Conservation (phyloP, 2,329 filamentous ascomycete species). For the Thielaviopsis ethacetica region DNA sequence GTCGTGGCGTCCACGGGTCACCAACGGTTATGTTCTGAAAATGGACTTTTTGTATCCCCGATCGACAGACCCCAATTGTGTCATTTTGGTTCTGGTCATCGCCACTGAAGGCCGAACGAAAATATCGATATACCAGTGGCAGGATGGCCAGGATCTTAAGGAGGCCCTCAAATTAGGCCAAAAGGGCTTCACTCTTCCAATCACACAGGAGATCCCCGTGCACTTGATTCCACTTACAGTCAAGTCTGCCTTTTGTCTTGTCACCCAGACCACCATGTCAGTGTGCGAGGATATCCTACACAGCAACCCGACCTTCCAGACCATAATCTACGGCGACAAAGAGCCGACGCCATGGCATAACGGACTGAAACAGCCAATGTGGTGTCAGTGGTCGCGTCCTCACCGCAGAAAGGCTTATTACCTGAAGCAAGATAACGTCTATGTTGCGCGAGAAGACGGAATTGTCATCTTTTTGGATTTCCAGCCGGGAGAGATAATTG, state of each 20-base stretch:
- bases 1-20: slow-evolving; percentile 23
- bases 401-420: slow-evolving; percentile 47
- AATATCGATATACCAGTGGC: slow-evolving; percentile 46
- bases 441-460: slow-evolving; percentile 78
- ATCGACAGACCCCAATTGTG: slow-evolving; percentile 46
- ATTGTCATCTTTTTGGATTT: slow-evolving; percentile 58
- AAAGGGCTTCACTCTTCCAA: slow-evolving; percentile 33
- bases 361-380: slow-evolving; percentile 39
- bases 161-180: slow-evolving; percentile 27
- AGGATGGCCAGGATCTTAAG: slow-evolving; percentile 30
- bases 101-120: slow-evolving; percentile 31
- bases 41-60: slow-evolving; percentile 73
- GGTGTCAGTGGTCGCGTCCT: slow-evolving; percentile 74
- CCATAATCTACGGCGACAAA: slow-evolving; percentile 25
- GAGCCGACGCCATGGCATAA: slow-evolving; percentile 29
- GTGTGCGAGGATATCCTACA: slow-evolving; percentile 39
- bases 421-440: slow-evolving; percentile 58
- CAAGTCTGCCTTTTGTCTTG: slow-evolving; percentile 51
- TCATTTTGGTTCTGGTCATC: slow-evolving; percentile 59
- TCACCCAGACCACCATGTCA: slow-evolving; percentile 43
- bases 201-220: slow-evolving; percentile 40
- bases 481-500: slow-evolving; percentile 32
- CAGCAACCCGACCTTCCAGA: slow-evolving; percentile 31
- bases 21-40: slow-evolving; percentile 64
- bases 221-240: slow-evolving; percentile 58